Conservation (phyloP, 2,329 filamentous ascomycete genomes). For the Uncinocarpus reesii region DNA sequence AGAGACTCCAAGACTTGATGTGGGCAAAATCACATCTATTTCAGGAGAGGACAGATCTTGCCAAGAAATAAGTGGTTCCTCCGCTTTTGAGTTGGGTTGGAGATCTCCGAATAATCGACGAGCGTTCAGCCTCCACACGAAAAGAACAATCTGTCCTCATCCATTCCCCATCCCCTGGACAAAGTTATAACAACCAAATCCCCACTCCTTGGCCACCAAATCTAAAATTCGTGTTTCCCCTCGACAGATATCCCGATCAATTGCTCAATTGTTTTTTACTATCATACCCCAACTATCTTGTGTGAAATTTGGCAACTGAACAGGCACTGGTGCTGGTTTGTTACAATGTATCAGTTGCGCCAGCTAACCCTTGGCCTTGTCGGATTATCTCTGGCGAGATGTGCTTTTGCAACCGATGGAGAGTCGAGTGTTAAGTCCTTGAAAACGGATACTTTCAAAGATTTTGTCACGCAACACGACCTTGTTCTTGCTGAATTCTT, state of each 20-base stretch:
- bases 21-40: too few relatives aligned
- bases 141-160: slow-evolving; percentile 9
- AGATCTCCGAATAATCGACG: too few relatives aligned
- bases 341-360: slow-evolving; percentile 32
- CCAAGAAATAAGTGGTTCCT: too few relatives aligned
- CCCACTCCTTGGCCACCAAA: neutral
- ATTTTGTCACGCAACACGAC: slow-evolving; percentile 74
- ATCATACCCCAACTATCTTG: neutral
- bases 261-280: too few relatives aligned
- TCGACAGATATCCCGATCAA: too few relatives aligned
- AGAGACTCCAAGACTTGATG: too few relatives aligned
- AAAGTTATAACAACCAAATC: neutral
- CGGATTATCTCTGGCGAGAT: slow-evolving; percentile 26
- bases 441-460: slow-evolving; percentile 75
- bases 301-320: neutral
- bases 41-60: too few relatives aligned
- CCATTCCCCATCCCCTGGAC: neutral
- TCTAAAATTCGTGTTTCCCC: too few relatives aligned
- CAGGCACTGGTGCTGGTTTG: slow-evolving; percentile 2
- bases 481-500: slow-evolving; percentile 96
- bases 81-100: too few relatives aligned
- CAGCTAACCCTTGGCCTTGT: slow-evolving; percentile 32
- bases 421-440: slow-evolving; percentile 72
- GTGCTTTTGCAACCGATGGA: slow-evolving; percentile 27
- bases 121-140: too few relatives aligned